These are phyloP conservation scores for Vitellaria paradoxa DNA, from an alignment of 179 eudicot species.

Conservation along the genomic window DNA sequence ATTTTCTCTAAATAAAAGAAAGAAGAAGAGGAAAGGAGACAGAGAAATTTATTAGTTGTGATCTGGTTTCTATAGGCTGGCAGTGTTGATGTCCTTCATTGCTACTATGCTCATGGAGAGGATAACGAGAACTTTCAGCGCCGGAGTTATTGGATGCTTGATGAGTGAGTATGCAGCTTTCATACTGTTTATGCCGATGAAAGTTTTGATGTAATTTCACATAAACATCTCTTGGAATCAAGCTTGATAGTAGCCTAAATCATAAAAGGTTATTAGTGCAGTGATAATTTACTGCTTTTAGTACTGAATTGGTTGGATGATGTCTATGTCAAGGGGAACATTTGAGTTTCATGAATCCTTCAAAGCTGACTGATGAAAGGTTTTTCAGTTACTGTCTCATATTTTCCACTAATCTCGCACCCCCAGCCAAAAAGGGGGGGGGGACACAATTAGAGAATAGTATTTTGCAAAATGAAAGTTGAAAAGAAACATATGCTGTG, in stretches of 20 bases:
- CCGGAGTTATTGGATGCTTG: slow-evolving; percentile 31
- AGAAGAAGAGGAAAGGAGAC: neutral
- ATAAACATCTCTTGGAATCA: neutral
- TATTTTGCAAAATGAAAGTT: neutral
- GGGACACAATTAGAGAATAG: too few species aligned
- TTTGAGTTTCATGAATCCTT: slow-evolving; percentile 5
- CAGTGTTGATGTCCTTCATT: slow-evolving; percentile 25
- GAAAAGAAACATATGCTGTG: neutral
- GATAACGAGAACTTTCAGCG: slow-evolving; percentile 29
- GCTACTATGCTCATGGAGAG: slow-evolving; percentile 34
- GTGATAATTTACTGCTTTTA: neutral
- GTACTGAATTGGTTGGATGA: neutral
- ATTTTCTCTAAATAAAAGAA: too few species aligned
- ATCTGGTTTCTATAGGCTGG: slow-evolving; percentile 20
- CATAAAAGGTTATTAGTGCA: neutral
- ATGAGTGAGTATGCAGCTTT: slow-evolving; percentile 25
- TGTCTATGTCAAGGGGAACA: neutral
- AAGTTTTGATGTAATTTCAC: neutral
- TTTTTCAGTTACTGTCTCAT: neutral
- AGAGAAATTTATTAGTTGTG: neutral
- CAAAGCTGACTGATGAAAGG: neutral
- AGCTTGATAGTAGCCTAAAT: neutral
- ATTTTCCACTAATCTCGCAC: neutral
- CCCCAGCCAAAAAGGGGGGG: neutral
- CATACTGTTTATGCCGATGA: neutral